Conservation (phyloP, 257 asterid species). For the Haberlea rhodopensis region DNA sequence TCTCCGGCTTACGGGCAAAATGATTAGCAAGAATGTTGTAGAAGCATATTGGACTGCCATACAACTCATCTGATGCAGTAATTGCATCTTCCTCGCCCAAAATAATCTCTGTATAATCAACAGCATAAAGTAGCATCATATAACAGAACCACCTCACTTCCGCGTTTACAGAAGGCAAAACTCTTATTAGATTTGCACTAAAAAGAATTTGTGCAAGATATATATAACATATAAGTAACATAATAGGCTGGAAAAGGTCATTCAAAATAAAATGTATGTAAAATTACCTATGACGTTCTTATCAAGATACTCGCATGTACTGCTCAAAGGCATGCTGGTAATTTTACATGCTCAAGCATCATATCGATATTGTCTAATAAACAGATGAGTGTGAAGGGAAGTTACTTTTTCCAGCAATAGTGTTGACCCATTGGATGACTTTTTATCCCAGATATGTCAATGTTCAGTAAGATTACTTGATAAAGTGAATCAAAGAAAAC, state of each 20-base stretch:
- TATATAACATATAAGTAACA: too few relatives aligned
- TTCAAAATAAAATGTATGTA: too few relatives aligned
- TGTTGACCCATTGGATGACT: neutral
- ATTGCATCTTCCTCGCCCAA: conserved; percentile 58
- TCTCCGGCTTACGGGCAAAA: conserved; percentile 58
- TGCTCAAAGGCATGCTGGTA: too few relatives aligned
- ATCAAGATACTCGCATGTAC: too few relatives aligned
- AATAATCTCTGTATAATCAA: conserved; percentile 57
- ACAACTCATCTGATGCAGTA: conserved; percentile 40
- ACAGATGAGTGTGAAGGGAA: too few relatives aligned
- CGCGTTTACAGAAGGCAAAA: neutral
- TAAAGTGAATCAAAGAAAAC: conserved; percentile 1
- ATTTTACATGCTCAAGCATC: too few relatives aligned
- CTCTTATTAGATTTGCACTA: neutral
- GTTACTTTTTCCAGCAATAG: too few relatives aligned
- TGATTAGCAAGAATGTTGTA: conserved; percentile 76
- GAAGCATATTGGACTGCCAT: conserved; percentile 70
- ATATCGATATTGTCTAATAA: too few relatives aligned
- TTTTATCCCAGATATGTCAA: neutral
- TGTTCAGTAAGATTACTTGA: neutral
- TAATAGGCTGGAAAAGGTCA: too few relatives aligned
- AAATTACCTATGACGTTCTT: too few relatives aligned
- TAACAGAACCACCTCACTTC: conserved; percentile 10
- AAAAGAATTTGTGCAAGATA: too few relatives aligned
- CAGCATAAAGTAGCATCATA: conserved; percentile 25